Evolutionary conservation across 2,329 filamentous ascomycete genomes (phyloP), one percentile per base, ranked within the genome.

Genomic region (Fusarium tupiense): DNA sequence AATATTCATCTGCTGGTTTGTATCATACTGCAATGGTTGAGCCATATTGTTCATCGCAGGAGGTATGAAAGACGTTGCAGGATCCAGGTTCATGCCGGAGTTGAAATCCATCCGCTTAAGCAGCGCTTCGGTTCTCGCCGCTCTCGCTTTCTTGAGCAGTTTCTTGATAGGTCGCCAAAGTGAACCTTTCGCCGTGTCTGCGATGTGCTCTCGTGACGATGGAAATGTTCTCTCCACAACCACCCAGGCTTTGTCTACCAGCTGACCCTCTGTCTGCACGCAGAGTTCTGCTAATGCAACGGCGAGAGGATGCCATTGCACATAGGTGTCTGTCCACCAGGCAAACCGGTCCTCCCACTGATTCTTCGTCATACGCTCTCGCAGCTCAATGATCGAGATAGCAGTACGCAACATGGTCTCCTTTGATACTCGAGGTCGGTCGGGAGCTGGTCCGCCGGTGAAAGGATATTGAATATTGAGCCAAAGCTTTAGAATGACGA

Each of bases 151-250:
- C 69, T 84, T 85, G 68, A 87, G 81, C 8, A 90, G 79, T 76
- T 88, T 89, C 74, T 85, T 85, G 35, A 90, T 85, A 4, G 88
- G 88, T 44, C 84, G 81, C 88, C 88, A 90, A 13, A 90, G 82
- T 61, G 85, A 84, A 3, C 88, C 88, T 33, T 83, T 82, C 56
- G 83, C 82, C 11, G 83, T 83, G 69, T 90, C 88, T 8, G 88
- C 88, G 57, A 89, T 85, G 60, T 81, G 78, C 20, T 82, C 80
- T 46, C 82, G 82, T 76, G 85, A 88, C 5, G 79, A 73, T 5
- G 83, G 82, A 75, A 87, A 87, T 10, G 84, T 83, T 26, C 76
- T 75, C 13, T 89, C 86, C 31, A 89, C 81, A 26, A 85, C 81
- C 22, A 64, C 73, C 88, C 88, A 90, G 2, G 88, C 87, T 58